Percentiles rank a stretch among this genome's conserved stretches.
These are phyloP conservation scores for Arthrobotrys conoides DNA, from an alignment of 2,329 filamentous ascomycete genomes.

Conservation along the genomic window DNA sequence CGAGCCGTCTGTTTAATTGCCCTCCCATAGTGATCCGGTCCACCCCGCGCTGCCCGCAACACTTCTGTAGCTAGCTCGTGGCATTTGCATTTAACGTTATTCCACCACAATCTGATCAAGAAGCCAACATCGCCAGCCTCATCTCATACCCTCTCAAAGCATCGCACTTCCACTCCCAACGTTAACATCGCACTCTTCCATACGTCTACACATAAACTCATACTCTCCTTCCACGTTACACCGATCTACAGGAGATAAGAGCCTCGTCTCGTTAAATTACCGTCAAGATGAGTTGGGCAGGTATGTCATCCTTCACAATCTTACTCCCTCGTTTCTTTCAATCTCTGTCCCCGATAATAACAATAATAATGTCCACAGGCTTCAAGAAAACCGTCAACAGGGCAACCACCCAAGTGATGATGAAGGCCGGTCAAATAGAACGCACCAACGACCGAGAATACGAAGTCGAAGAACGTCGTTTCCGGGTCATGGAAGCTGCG, in stretches of 20 bases:
- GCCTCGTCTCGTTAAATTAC: conserved; percentile 15
- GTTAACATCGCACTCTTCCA: neutral
- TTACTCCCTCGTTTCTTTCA: neutral
- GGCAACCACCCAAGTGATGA: conserved; percentile 99
- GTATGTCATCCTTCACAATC: conserved; percentile 16
- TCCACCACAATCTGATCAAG: no score
- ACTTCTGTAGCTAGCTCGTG: neutral
- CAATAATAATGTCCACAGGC: conserved; percentile 69
- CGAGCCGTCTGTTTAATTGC: conserved; percentile 13
- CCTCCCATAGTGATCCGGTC: conserved; percentile 25
- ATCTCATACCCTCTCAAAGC: conserved; percentile 57
- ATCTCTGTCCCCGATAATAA: neutral
- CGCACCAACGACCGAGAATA: conserved; percentile 99
- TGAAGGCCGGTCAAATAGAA: conserved; percentile 99
- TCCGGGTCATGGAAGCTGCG: conserved; percentile 96
- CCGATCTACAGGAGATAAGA: conserved; percentile 13
- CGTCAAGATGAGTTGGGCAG: conserved; percentile 60
- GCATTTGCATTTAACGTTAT: conserved; percentile 25
- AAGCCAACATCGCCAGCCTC: conserved; percentile 44
- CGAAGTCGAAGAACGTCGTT: conserved; percentile 95
- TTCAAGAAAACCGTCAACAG: conserved; percentile 99
- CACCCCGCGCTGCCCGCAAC: conserved; percentile 23
- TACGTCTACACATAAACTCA: conserved; percentile 4
- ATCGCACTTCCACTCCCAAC: conserved; percentile 32
- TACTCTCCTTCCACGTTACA: neutral